Evolutionary conservation across 2,329 filamentous ascomycete species (phyloP).

Genomic region (Cordyceps cicadae): DNA sequence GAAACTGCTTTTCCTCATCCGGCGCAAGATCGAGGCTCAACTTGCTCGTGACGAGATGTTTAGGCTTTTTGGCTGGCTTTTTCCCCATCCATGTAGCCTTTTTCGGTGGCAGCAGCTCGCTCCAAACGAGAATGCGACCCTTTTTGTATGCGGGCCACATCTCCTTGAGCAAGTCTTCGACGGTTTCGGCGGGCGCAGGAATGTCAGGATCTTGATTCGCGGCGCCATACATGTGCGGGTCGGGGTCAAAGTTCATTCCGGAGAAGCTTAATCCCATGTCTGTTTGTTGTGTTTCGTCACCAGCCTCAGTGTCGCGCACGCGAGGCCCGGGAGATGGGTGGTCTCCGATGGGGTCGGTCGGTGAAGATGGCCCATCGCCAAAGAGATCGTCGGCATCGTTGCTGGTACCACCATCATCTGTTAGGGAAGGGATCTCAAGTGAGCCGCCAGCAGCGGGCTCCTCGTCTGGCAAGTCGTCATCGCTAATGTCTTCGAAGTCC

Average conservation of each 20-base stretch:
- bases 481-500: conserved; percentile 84
- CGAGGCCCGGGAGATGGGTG: conserved; percentile 37
- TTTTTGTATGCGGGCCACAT: conserved; percentile 76
- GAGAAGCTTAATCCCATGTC: conserved; percentile 28
- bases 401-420: conserved; percentile 52
- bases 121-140: conserved; percentile 67
- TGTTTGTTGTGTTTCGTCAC: conserved; percentile 26
- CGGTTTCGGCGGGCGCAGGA: conserved; percentile 62
- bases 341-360: conserved; percentile 33
- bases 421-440: conserved; percentile 44
- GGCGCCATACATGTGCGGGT: conserved; percentile 32
- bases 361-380: conserved; percentile 50
- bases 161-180: conserved; percentile 67
- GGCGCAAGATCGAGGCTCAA: conserved; percentile 75
- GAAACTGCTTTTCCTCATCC: conserved; percentile 82
- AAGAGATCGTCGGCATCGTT: conserved; percentile 61
- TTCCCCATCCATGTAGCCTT: conserved; percentile 72
- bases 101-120: conserved; percentile 74
- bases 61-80: conserved; percentile 68
- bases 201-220: conserved; percentile 54
- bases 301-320: conserved; percentile 31
- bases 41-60: conserved; percentile 77
- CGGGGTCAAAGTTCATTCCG: conserved; percentile 41
- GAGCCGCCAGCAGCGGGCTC: conserved; percentile 37
- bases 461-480: conserved; percentile 83